Evolutionary conservation across 345 rosid species (phyloP).

Genomic region (Salix dunnii): DNA sequence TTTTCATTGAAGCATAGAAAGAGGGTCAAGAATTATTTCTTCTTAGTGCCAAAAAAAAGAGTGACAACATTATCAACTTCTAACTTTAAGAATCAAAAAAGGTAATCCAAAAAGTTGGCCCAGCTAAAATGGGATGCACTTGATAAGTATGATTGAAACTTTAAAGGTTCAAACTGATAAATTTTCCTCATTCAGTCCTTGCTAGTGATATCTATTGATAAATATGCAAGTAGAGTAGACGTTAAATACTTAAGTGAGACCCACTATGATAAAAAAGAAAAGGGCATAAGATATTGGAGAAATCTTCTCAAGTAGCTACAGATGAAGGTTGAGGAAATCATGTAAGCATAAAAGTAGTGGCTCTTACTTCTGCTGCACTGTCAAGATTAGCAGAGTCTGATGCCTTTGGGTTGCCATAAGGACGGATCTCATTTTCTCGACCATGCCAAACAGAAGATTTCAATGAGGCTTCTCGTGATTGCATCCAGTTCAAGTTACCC

Average conservation of each 20-base stretch:
- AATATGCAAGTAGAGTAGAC: not conserved
- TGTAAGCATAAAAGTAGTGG: slow-evolving; percentile 7
- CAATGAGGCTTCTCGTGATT: slow-evolving; percentile 85
- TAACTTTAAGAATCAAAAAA: not conserved
- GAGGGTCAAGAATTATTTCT: not conserved
- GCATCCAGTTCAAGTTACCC: slow-evolving; percentile 99
- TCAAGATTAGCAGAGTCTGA: slow-evolving; percentile 98
- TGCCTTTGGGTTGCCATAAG: slow-evolving; percentile 89
- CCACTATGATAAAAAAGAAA: not conserved
- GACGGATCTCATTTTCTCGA: slow-evolving; percentile 93
- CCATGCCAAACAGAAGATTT: slow-evolving; percentile 94
- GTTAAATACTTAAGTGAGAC: not conserved
- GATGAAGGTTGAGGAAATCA: not conserved
- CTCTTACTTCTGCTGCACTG: slow-evolving; percentile 90
- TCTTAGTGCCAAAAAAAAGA: not conserved
- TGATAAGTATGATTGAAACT: not conserved
- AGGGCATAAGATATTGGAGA: not conserved
- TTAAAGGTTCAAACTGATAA: not conserved
- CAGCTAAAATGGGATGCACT: not conserved
- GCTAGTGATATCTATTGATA: not conserved
- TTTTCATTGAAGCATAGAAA: not conserved
- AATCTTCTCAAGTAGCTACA: not conserved
- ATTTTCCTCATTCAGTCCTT: not conserved
- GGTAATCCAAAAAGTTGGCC: not conserved
- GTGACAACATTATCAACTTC: not conserved